phyloP scores from a whole-genome alignment of 192 early-diverging fungal species.

The Backusella circina region DNA sequence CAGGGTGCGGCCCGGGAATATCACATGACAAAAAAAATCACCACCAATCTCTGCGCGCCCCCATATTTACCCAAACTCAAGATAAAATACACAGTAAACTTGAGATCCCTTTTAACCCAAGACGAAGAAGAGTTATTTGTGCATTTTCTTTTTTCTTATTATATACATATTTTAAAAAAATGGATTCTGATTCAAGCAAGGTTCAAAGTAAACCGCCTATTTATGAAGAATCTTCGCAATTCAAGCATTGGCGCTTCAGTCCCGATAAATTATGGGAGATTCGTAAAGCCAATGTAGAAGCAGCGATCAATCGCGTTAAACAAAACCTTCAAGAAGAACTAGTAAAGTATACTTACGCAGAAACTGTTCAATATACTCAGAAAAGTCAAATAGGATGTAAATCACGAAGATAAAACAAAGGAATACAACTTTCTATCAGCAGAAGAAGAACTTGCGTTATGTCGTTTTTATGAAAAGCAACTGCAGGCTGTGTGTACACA shows the following conservation, averaged over 20 bases:
- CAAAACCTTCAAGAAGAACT: conserved; percentile 53
- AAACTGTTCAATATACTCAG: not conserved
- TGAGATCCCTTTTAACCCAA: no score
- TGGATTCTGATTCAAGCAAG: not conserved
- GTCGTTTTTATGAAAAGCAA: conserved; percentile 51
- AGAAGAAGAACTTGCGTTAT: conserved; percentile 51
- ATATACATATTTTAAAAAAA: not conserved
- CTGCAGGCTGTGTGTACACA: conserved; percentile 41
- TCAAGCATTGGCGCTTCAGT: conserved; percentile 69
- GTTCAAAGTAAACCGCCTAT: conserved; percentile 24
- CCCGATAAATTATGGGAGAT: conserved; percentile 49
- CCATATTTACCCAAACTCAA: no score
- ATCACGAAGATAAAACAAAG: not conserved
- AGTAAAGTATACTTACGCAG: conserved; percentile 30
- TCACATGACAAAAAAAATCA: no score
- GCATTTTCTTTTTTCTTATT: not conserved
- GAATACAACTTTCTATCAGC: conserved; percentile 44
- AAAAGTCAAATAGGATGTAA: not conserved
- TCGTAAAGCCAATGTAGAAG: conserved; percentile 52
- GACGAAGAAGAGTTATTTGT: not conserved
- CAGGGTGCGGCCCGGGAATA: no score
- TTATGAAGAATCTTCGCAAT: conserved; percentile 72
- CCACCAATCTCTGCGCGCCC: no score
- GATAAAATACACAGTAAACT: no score
- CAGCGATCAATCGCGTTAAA: conserved; percentile 55